Percentiles rank a stretch among this genome's conserved stretches.
These are phyloP conservation scores for Lactifluus volemus DNA, from an alignment of 768 basidiomycete genomes.

Conservation along the genomic window DNA sequence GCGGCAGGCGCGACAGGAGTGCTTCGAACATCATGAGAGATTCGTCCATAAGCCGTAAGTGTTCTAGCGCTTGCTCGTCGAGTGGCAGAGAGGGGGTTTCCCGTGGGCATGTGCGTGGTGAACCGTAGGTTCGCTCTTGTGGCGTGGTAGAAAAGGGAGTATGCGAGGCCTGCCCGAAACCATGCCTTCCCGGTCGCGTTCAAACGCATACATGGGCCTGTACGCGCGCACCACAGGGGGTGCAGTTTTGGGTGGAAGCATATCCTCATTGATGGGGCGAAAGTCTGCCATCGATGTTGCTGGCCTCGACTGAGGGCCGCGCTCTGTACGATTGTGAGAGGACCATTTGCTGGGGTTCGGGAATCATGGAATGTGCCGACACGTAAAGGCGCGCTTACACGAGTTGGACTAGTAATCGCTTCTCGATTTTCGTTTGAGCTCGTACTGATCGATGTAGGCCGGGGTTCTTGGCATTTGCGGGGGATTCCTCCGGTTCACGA, in stretches of 20 bases:
- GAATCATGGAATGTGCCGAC: constrained; percentile 6
- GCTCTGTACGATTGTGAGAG: constrained; percentile 2
- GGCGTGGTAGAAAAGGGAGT: constrained; percentile 13
- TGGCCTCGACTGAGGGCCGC: constrained; percentile 19
- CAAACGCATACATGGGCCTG: constrained; percentile 33
- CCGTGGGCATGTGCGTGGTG: constrained; percentile 15
- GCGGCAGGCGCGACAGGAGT: constrained; percentile 48
- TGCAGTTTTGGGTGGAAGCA: constrained; percentile 30
- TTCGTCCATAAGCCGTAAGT: constrained; percentile 62
- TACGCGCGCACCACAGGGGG: constrained; percentile 34
- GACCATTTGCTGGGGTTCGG: constrained; percentile 20
- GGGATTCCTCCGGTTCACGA: not conserved
- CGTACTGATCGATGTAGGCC: not conserved
- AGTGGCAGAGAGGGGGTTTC: constrained; percentile 4
- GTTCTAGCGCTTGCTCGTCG: constrained; percentile 35
- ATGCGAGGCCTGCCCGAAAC: not conserved
- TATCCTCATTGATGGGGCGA: constrained; percentile 20
- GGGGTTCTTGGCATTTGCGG: not conserved
- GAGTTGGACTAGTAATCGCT: not conserved
- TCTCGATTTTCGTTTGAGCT: not conserved
- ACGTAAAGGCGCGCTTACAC: constrained; percentile 4
- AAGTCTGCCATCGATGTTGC: constrained; percentile 31
- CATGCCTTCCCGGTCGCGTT: constrained; percentile 20
- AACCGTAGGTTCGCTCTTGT: constrained; percentile 19
- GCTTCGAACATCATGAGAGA: constrained; percentile 62